Evolutionary conservation across 164 flowering plant species (phyloP), one percentile per base, ranked within the genome.

Genomic region (Tetrastigma voinierianum): DNA sequence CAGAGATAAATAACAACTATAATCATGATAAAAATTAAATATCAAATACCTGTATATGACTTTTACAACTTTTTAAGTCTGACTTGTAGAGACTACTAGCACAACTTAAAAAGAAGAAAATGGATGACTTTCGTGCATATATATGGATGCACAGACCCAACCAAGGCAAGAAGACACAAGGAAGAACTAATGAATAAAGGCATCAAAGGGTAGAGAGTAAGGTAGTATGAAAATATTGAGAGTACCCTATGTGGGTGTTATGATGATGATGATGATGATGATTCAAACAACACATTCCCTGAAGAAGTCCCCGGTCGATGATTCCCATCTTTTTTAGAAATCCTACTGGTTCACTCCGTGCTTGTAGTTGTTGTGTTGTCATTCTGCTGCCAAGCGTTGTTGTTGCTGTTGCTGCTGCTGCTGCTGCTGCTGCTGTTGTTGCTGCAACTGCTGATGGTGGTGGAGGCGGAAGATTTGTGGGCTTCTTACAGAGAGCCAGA

Each of bases 391-490:
- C n/a, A n/a, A n/a, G n/a, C n/a, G n/a, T n/a, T n/a, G n/a, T n/a
- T n/a, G n/a, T n/a, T n/a, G n/a, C n/a, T n/a, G n/a, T n/a, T 77
- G 83, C 14, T 71, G 71, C 45, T 75, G 83, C 20, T 1, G 56
- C 71, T 70, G 72, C 43, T 51, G 52, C 24, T 74, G 82, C 66
- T 78, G 84, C 67, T 81, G 82, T 13, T 65, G 82, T 40, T 57
- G 77, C 32, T 76, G 75, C 70, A 70, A 20, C 67, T 77, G n/a
- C n/a, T 76, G 82, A 60, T 74, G 78, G 61, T 73, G 81, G 56
- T 68, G 76, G 40, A 66, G 4, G 64, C 82, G 85, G 74, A 75
- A 81, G 79, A 82, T 78, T 61, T 82, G 84, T 17, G 81, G 62
- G 63, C 76, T 80, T n/a, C n/a, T n/a, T n/a, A n/a, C n/a, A n/a